These are phyloP conservation scores for Nannizzia gypsea DNA, from an alignment of 2,329 filamentous ascomycete species.

Conservation along the genomic window DNA sequence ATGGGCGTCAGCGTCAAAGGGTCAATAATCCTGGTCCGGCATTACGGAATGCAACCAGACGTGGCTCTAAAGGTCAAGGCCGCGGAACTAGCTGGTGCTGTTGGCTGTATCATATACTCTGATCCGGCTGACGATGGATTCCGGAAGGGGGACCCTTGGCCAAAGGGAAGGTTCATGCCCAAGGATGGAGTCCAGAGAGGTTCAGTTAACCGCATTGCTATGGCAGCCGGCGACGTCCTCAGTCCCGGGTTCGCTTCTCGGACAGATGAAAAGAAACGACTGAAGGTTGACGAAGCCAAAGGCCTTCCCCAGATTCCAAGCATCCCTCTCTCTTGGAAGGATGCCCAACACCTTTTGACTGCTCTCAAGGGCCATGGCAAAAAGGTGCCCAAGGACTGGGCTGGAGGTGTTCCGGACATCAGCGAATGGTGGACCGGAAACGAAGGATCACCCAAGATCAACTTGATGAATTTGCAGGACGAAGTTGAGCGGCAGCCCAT, in stretches of 20 bases:
- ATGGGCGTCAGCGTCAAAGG: constrained; percentile 62
- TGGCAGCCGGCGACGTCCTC: constrained; percentile 80
- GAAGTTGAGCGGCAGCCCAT: constrained; percentile 72
- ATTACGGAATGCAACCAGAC: constrained; percentile 63
- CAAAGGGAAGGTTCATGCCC: constrained; percentile 68
- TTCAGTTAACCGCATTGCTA: constrained; percentile 66
- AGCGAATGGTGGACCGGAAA: constrained; percentile 78
- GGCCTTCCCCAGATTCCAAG: constrained; percentile 77
- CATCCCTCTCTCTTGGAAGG: constrained; percentile 77
- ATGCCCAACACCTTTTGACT: constrained; percentile 69
- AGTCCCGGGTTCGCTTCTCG: constrained; percentile 67
- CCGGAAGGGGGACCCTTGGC: constrained; percentile 57
- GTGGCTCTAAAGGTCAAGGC: constrained; percentile 75
- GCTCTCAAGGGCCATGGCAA: constrained; percentile 64
- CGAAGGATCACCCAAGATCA: constrained; percentile 60
- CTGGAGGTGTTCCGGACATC: constrained; percentile 62
- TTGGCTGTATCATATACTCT: constrained; percentile 82
- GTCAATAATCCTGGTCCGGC: constrained; percentile 71
- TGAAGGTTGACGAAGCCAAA: constrained; percentile 56
- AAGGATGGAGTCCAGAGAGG: constrained; percentile 72
- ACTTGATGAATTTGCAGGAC: constrained; percentile 76
- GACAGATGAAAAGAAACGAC: constrained; percentile 43
- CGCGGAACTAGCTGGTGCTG: constrained; percentile 74
- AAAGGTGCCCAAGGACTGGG: constrained; percentile 58
- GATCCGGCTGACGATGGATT: constrained; percentile 82